A percentile compares a stretch with the other conserved stretches of the same genome.
Conservation (phyloP, 768 basidiomycete genomes). For the Lactarius pseudohatsudake region DNA sequence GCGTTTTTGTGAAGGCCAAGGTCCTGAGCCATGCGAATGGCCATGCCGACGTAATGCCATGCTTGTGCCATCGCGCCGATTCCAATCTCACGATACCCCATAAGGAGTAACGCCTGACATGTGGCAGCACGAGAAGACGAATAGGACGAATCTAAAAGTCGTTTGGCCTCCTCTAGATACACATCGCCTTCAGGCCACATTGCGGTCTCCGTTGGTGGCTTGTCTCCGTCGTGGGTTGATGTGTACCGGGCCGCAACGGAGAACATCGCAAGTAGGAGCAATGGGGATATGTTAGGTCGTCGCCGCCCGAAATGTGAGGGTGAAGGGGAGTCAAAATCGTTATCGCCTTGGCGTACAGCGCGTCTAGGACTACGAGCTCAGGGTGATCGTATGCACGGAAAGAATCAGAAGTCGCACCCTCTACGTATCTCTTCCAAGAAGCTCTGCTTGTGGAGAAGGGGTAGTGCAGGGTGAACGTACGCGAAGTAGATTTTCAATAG, state of each 20-base stretch:
- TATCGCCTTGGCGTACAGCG: constrained; percentile 34
- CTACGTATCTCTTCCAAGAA: constrained; percentile 60
- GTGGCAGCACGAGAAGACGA: constrained; percentile 72
- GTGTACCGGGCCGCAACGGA: constrained; percentile 77
- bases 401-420: constrained; percentile 35
- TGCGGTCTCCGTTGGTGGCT: constrained; percentile 45
- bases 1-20: constrained; percentile 80
- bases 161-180: constrained; percentile 66
- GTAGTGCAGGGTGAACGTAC: constrained; percentile 77
- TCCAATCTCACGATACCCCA: constrained; percentile 84
- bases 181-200: constrained; percentile 85
- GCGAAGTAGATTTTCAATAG: constrained; percentile 77
- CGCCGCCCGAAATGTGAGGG: constrained; percentile 43
- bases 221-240: constrained; percentile 32
- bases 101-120: constrained; percentile 74
- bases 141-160: constrained; percentile 63
- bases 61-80: constrained; percentile 88
- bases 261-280: constrained; percentile 82
- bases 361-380: constrained; percentile 9
- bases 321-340: constrained; percentile 30
- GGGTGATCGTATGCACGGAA: neutral
- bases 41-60: constrained; percentile 86
- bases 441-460: constrained; percentile 68
- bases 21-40: constrained; percentile 90
- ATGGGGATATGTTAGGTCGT: constrained; percentile 52